Evolutionary conservation across 2,329 filamentous ascomycete species (phyloP), one percentile per base, ranked within the genome.

Genomic region (Neonectria ditissima): DNA sequence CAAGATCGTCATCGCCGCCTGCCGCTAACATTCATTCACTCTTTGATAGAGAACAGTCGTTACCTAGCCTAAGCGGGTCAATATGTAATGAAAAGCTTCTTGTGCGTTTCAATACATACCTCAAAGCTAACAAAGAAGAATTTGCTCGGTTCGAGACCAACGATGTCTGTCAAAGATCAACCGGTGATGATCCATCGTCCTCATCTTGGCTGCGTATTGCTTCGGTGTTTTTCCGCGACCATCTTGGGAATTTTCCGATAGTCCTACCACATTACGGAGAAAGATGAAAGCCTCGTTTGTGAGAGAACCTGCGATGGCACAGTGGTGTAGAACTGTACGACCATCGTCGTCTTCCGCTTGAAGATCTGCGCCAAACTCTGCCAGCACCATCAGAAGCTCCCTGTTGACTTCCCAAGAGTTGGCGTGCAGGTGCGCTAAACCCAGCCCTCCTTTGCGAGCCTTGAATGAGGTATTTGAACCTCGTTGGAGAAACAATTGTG

Each of bases 141-240:
- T 24, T 20, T 32, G 47, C 30, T 45, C 53, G 34, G 53, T 47
- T 24, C 41, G 53, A 26, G 18, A 20, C 22, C 53, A 39, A 55
- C 16, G 26, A 13, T 24, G 22, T 41, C 22, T 10, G 28, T 5
- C 44, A 44, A 24, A 44, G 14, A 22, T n/a, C 7, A n/a, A n/a
- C 28, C 18, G 28, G 28, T 47, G 16, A 37, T 47, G n/a, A 34
- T 55, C 18, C 14, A 22, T 11, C 16, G 32, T 22, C 9, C 9
- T 24, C 53, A 34, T 55, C 39, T 55, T 41, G 26, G 53, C 48
- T 44, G 56, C 56, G 45, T 59, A 59, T n/a, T 59, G 48, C 20
- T 53, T 28, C 37, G 56, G 48, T 32, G 39, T 59, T 39, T 37
- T 59, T 18, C 56, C 56, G 26, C 53, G 47, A 10, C 13, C 39